Evolutionary conservation across 805 yeast genomes (phyloP), one percentile per base, ranked within the genome.

Genomic region (Cyberlindnera meyerae): DNA sequence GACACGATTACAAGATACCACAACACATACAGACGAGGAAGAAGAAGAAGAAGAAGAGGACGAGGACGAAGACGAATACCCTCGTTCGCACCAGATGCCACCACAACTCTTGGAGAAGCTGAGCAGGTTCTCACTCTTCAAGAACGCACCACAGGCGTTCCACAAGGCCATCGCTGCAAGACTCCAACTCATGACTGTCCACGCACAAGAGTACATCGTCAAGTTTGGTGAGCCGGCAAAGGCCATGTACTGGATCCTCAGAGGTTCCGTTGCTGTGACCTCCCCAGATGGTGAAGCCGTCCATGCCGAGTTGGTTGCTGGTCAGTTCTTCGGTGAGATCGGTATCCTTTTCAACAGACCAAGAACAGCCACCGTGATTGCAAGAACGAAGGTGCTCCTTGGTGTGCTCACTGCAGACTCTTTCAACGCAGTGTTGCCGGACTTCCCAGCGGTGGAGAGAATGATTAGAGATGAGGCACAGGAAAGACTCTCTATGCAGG

Each of bases 381-480:
- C 89, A 4, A 61, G 80, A 42, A 72, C 84, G 1, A 73, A 69
- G 46, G 86, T 83, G 1, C 58, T 83, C 34, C 63, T 79, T 6
- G 88, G 86, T 2, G 82, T 81, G 1, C 61, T 82, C 29, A 80
- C 87, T 1, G 73, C 77, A 12, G 83, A 78, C 39, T 71, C 77
- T 9, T 65, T 82, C 33, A 70, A 72, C 42, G 59, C 65, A 9
- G 82, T 82, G 1, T 61, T 82, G 17, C 74, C 78, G 1, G 71
- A 69, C 39, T 81, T 74, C 54, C 89, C 90, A 0, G 55, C 61
- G 3, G 73, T 82, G 27, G 89, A 82, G 53, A 62, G 84, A 40
- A 65, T 77, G 32, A 80, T 82, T 29, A 63, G 89, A 43, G 86
- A 82, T 54, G 90, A 82, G 51, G 89, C 87, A 4, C 88, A 82